A percentile compares a stretch with the other conserved stretches of the same genome.
Evolutionary conservation across 768 basidiomycete genomes (phyloP).

Genomic region (Hypsizygus marmoreus): DNA sequence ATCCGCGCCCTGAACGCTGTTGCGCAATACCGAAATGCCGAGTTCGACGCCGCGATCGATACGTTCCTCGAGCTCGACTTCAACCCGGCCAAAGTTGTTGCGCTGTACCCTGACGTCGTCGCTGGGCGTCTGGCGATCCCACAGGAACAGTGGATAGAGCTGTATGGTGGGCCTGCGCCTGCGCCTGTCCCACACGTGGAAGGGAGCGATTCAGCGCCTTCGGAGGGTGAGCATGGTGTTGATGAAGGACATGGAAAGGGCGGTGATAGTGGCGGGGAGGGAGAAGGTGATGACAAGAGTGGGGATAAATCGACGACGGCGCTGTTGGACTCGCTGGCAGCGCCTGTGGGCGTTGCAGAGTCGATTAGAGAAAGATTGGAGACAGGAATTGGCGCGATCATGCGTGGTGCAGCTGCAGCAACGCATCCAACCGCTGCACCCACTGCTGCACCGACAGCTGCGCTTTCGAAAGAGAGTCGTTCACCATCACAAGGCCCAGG

Average conservation of each 20-base stretch:
- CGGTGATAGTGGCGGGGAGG: slow-evolving; percentile 15
- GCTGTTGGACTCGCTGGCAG: slow-evolving; percentile 32
- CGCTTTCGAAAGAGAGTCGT: slow-evolving; percentile 62
- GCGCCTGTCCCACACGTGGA: no score
- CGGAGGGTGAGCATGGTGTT: slow-evolving; percentile 23
- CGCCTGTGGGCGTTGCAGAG: slow-evolving; percentile 36
- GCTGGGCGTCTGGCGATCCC: slow-evolving; percentile 77
- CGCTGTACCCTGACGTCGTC: slow-evolving; percentile 81
- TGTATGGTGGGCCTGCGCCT: slow-evolving; percentile 76
- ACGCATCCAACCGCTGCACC: background rate
- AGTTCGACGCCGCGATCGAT: slow-evolving; percentile 81
- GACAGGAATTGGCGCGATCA: slow-evolving; percentile 40
- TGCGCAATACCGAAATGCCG: slow-evolving; percentile 65
- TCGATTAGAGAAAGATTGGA: slow-evolving; percentile 55
- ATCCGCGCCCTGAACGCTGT: slow-evolving; percentile 80
- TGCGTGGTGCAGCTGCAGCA: slow-evolving; percentile 25
- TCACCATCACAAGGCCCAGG: slow-evolving; percentile 49
- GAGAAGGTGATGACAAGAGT: slow-evolving; percentile 20
- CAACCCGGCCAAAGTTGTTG: slow-evolving; percentile 92
- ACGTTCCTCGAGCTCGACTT: slow-evolving; percentile 85
- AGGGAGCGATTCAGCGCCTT: slow-evolving; percentile 29
- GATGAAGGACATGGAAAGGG: slow-evolving; percentile 24
- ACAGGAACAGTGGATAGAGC: slow-evolving; percentile 70
- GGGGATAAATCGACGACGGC: slow-evolving; percentile 25
- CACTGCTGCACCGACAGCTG: slow-evolving; percentile 3